Evolutionary conservation across 768 basidiomycete species (phyloP).

Genomic region (Calocybe cyanea): DNA sequence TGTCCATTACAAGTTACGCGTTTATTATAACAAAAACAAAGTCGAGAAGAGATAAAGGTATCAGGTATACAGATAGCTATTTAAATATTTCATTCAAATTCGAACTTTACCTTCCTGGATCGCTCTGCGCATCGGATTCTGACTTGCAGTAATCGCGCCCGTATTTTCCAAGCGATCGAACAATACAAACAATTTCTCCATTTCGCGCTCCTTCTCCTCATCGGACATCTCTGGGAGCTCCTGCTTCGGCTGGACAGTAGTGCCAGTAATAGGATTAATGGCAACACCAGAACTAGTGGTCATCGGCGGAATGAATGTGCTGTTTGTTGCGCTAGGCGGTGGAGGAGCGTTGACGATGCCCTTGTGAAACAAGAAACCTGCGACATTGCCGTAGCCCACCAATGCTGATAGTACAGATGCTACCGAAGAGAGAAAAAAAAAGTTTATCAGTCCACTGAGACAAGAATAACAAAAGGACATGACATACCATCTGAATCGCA

Average conservation of each 20-base stretch:
- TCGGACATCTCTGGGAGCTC: constrained; percentile 71
- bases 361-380: constrained; percentile 91
- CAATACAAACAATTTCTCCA: constrained; percentile 86
- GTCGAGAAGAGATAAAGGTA: background rate
- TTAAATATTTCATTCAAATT: background rate
- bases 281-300: constrained; percentile 33
- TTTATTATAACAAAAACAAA: too few species aligned
- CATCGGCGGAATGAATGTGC: constrained; percentile 29
- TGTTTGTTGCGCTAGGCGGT: constrained; percentile 18
- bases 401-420: constrained; percentile 72
- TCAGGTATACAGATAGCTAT: background rate
- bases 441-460: background rate
- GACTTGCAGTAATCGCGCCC: constrained; percentile 59
- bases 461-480: background rate
- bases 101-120: constrained; percentile 32
- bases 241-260: constrained; percentile 39
- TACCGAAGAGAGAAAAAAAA: constrained; percentile 15
- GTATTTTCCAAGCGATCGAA: constrained; percentile 86
- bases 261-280: constrained; percentile 90
- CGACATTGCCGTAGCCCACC: constrained; percentile 93
- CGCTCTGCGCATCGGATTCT: constrained; percentile 73
- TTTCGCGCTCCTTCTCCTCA: constrained; percentile 92
- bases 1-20: too few species aligned
- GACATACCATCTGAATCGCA: constrained; percentile 66
- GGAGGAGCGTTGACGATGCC: constrained; percentile 70